A percentile compares a stretch with the other conserved stretches of the same genome.
Conservation (phyloP, 2,329 filamentous ascomycete species). For the Cytospora piceae region DNA sequence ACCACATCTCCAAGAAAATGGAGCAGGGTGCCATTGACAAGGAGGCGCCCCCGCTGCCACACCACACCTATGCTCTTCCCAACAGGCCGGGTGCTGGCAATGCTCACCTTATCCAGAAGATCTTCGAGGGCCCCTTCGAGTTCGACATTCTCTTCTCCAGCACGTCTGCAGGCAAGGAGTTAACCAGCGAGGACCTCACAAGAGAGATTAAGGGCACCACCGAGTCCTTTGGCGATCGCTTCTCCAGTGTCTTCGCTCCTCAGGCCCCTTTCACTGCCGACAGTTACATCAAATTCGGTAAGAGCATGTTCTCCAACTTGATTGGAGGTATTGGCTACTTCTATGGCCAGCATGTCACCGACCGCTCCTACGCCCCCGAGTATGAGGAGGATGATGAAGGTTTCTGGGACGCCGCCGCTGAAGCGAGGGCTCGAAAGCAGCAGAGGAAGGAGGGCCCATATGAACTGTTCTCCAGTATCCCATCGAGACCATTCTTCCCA, state of each 20-base stretch:
- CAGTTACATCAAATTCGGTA: conserved; percentile 78
- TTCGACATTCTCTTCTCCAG: conserved; percentile 94
- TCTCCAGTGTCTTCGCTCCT: conserved; percentile 71
- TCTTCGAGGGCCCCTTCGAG: conserved; percentile 87
- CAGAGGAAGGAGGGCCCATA: conserved; percentile 79
- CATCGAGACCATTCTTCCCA: conserved; percentile 94
- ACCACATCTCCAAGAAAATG: conserved; percentile 53
- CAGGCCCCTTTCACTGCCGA: conserved; percentile 74
- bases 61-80: conserved; percentile 79
- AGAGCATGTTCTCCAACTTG: conserved; percentile 91
- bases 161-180: conserved; percentile 62
- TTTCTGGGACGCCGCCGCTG: conserved; percentile 91
- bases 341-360: conserved; percentile 83
- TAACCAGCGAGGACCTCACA: conserved; percentile 67
- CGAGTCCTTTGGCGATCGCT: conserved; percentile 73
- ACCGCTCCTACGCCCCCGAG: conserved; percentile 87
- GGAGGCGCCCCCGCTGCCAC: conserved; percentile 72
- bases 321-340: conserved; percentile 96
- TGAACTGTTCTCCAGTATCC: conserved; percentile 88
- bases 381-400: conserved; percentile 95
- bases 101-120: conserved; percentile 85
- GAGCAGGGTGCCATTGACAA: conserved; percentile 43
- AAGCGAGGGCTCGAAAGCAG: conserved; percentile 70
- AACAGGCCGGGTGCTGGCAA: conserved; percentile 75
- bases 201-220: conserved; percentile 69